Base-by-base conservation (phyloP, 306 rosid genomes). In the Dicorynia guianensis region DNA sequence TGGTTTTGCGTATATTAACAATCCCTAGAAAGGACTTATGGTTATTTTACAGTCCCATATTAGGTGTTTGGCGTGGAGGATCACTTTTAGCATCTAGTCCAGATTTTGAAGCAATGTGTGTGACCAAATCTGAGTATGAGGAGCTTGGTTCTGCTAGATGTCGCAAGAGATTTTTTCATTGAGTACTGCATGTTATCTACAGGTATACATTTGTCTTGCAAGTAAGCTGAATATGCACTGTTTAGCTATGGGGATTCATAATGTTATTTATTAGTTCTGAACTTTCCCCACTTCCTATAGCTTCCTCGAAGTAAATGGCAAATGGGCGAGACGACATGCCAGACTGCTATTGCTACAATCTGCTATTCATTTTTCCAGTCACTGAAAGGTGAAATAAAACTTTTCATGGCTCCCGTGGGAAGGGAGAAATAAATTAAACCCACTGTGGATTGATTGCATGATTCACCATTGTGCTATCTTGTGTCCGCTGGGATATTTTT, bases 141-240 rank as follows among this genome's bases (percentile, higher is more conserved):
- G 98, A 92, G 81, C 97, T 85, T 49, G 98, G 98, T 74, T 95
- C 98, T 63, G 97, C 96, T 70, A 89, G 97, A 50, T 95, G 98
- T 82, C 93, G 96, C 67, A 88, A 78, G 85, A 84, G 98, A 84
- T 92, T 92, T 81, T 86, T 89, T 69, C 90, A 84, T 72, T 88
- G 78, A 90, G 78, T 48, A 35, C 62, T 44, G 67, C 83, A 69
- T 64, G 54, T 69, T 67, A 44, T 47, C 56, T 47, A 58, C 50
- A 14, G 42, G 56, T 48, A 62, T 60, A 38, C 43, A 33, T 53
- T 10, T 20, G 48, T 53, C 65, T 46, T 59, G 71, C 75, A 70
- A 42, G 75, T 70, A 46, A 53, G 49, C 33, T 30, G 48, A 19
- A 53, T 71, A 38, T 71, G 19, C 57, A 47, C 74, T 63, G n/a